Evolutionary conservation across 768 basidiomycete species (phyloP), one percentile per base, ranked within the genome.

Genomic region (Trametes villosa): DNA sequence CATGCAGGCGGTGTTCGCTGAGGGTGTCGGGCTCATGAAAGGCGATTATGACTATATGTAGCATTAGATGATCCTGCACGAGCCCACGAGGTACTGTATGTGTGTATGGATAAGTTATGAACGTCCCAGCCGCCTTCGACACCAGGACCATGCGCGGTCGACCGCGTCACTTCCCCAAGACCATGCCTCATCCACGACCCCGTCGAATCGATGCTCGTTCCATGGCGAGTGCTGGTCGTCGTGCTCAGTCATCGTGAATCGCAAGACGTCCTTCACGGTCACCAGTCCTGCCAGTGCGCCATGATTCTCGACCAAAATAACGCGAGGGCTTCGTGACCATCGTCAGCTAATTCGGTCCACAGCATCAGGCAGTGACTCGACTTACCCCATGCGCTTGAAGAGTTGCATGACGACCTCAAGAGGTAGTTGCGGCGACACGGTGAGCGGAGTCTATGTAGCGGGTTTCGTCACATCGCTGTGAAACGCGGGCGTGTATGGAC

Each of bases 371-470:
- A 12, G 22, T 9, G 18, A 4, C 36, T 2, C 36, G 9, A 81
- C 93, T 67, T 69, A 97, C 97, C 97, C 97, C 90, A 99, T 92
- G 46, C 94, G 84, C 71, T 96, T 93, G 81, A 98, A 99, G 27
- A 99, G 77, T 70, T 99, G 94, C 91, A 97, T 94, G 9, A 96
- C 94, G 55, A 98, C 94, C 73, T 99, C 97, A 42, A 99, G 79
- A 0, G 95, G 94, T 40, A 97, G 82, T 64, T 92, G 92, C 1
- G 94, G 89, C 7, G 94, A 89, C 12, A 97, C 95, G 0, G 92
- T 94, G 68, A 99, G 83, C 0, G 96, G 95, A 0, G 94, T 96
- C 97, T 99, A 71, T 36, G 48, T 51, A 40, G 6, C 3, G 53
- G 9, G 31, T 24, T 34, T 27, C 33, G 15, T 15, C 15, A 38